Percentiles rank a stretch among this genome's conserved stretches.
Conservation (phyloP, 768 basidiomycete genomes). For the Boletus fagicola region DNA sequence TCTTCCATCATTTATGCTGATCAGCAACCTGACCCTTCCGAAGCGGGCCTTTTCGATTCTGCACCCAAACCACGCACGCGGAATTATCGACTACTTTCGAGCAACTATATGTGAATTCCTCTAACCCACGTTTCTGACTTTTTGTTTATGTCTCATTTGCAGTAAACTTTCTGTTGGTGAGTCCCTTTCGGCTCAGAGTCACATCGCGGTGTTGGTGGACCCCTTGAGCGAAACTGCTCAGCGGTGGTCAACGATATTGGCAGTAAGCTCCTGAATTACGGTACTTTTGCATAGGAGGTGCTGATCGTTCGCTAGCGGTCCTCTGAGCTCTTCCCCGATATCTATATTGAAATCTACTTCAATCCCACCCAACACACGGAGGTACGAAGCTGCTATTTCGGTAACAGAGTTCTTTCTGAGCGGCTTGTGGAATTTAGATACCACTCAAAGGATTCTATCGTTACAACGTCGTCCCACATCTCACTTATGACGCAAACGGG, state of each 20-base stretch:
- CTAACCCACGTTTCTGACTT: background rate
- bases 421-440: conserved; percentile 44
- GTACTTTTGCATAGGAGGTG: background rate
- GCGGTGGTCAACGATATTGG: conserved; percentile 77
- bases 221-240: conserved; percentile 84
- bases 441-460: conserved; percentile 94
- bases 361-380: conserved; percentile 70
- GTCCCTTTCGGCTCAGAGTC: conserved; percentile 60
- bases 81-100: conserved; percentile 58
- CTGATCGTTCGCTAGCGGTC: conserved; percentile 14
- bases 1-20: conserved; percentile 72
- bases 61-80: conserved; percentile 56
- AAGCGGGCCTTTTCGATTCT: conserved; percentile 68
- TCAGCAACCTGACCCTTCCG: conserved; percentile 70
- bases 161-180: conserved; percentile 75
- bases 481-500: conserved; percentile 71
- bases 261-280: conserved; percentile 44
- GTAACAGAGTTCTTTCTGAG: background rate
- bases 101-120: conserved; percentile 60
- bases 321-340: conserved; percentile 52
- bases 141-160: conserved; percentile 2
- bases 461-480: conserved; percentile 57
- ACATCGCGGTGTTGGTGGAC: conserved; percentile 74
- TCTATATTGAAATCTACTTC: conserved; percentile 73
- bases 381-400: conserved; percentile 39